Evolutionary conservation across 805 yeast genomes (phyloP).

Genomic region (Maudiozyma barnettii): DNA sequence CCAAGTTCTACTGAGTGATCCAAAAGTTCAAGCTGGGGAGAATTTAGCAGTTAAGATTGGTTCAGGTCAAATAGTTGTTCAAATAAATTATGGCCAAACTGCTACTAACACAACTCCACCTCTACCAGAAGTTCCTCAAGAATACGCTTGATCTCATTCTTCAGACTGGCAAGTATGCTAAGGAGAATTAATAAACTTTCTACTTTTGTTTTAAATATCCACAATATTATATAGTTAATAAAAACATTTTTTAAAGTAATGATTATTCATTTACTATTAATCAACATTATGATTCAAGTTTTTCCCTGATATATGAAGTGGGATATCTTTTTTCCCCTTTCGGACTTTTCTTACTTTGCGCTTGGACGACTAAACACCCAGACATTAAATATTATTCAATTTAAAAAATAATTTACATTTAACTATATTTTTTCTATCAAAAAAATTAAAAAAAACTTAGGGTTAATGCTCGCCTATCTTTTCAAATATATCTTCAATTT

Average conservation of each 20-base stretch:
- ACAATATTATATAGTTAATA: neutral
- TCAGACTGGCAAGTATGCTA: too few relatives aligned
- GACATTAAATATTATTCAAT: neutral
- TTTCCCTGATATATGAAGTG: too few relatives aligned
- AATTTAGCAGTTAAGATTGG: constrained; percentile 25
- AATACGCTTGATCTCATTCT: neutral
- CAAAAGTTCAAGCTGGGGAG: constrained; percentile 25
- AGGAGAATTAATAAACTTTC: too few relatives aligned
- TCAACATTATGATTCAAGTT: too few relatives aligned
- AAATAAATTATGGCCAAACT: constrained; percentile 17
- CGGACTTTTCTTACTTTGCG: neutral
- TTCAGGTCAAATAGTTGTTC: constrained; percentile 24
- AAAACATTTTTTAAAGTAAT: neutral
- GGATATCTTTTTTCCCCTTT: neutral
- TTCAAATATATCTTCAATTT: too few relatives aligned
- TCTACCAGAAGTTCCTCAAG: constrained; percentile 2
- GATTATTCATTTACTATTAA: neutral
- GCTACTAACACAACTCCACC: neutral
- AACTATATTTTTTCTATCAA: neutral
- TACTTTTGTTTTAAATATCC: neutral
- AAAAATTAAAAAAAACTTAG: neutral
- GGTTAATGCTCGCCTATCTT: too few relatives aligned
- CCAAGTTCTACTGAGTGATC: constrained; percentile 41
- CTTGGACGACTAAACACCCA: neutral
- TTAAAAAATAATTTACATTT: neutral